Evolutionary conservation across 768 basidiomycete species (phyloP).

Genomic region (Xerocomellus intermedius): DNA sequence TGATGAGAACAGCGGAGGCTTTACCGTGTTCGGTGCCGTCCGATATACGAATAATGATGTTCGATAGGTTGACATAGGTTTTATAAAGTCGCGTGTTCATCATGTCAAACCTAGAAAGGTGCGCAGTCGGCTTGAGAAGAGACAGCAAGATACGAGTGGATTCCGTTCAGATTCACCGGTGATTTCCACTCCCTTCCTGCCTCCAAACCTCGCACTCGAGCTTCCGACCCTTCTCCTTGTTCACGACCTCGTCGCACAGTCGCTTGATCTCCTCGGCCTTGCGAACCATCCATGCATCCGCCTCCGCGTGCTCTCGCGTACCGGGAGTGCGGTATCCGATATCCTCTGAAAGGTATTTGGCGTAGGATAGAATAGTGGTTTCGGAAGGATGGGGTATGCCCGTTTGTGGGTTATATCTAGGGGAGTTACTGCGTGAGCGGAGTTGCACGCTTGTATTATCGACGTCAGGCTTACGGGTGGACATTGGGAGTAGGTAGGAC

Average conservation of each 20-base stretch:
- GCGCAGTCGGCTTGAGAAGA: not conserved
- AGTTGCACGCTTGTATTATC: not conserved
- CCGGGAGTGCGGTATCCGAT: slow-evolving; percentile 93
- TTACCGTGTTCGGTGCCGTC: slow-evolving; percentile 70
- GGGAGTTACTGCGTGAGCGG: not conserved
- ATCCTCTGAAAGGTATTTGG: slow-evolving; percentile 72
- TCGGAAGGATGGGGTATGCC: slow-evolving; percentile 71
- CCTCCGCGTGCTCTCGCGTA: slow-evolving; percentile 81
- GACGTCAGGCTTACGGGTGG: slow-evolving; percentile 42
- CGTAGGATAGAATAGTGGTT: slow-evolving; percentile 58
- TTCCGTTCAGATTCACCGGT: slow-evolving; percentile 55
- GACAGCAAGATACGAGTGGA: not conserved
- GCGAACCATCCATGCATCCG: slow-evolving; percentile 78
- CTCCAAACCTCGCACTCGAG: slow-evolving; percentile 92
- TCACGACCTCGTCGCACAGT: slow-evolving; percentile 58
- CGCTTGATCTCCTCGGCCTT: slow-evolving; percentile 60
- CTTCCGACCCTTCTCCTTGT: slow-evolving; percentile 43
- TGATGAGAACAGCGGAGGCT: slow-evolving; percentile 82
- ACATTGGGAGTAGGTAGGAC: slow-evolving; percentile 58
- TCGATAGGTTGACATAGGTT: slow-evolving; percentile 82
- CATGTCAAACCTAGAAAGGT: slow-evolving; percentile 79
- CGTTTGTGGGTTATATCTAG: slow-evolving; percentile 49
- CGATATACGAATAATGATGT: slow-evolving; percentile 85
- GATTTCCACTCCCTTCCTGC: slow-evolving; percentile 84
- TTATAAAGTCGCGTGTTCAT: slow-evolving; percentile 83